A percentile compares a stretch with the other conserved stretches of the same genome.
Conservation (phyloP, 2,329 filamentous ascomycete species). For the Scedosporium apiospermum region DNA sequence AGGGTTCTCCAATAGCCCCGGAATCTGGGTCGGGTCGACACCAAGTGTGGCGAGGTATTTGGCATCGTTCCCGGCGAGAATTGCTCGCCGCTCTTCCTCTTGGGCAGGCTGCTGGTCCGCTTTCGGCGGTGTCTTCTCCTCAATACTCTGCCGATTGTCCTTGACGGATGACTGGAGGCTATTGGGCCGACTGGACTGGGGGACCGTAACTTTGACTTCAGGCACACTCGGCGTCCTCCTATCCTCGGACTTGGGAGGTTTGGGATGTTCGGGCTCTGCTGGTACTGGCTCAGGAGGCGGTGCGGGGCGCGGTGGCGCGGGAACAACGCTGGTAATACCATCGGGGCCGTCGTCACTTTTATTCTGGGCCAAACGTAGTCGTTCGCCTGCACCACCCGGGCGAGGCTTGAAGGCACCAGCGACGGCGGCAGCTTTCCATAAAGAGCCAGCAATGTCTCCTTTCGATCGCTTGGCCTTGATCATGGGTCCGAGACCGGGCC, state of each 20-base stretch:
- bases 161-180: constrained; percentile 29
- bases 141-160: constrained; percentile 22
- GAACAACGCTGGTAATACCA: constrained; percentile 82
- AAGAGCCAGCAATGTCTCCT: constrained; percentile 62
- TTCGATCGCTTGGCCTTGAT: constrained; percentile 69
- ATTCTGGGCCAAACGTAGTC: constrained; percentile 54
- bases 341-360: constrained; percentile 63
- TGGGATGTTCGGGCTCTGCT: constrained; percentile 11
- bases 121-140: constrained; percentile 13
- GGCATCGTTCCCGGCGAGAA: constrained; percentile 62
- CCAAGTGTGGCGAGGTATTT: constrained; percentile 72
- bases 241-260: constrained; percentile 19
- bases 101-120: constrained; percentile 19
- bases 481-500: constrained; percentile 86
- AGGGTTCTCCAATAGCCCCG: constrained; percentile 55
- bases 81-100: constrained; percentile 48
- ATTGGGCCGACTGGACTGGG: constrained; percentile 28
- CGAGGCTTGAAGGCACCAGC: constrained; percentile 69
- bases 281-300: constrained; percentile 16
- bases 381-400: constrained; percentile 76
- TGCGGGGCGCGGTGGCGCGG: constrained; percentile 51
- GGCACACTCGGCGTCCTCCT: constrained; percentile 33
- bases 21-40: constrained; percentile 48
- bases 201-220: constrained; percentile 48
- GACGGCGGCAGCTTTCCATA: constrained; percentile 71